Evolutionary conservation across 805 yeast species (phyloP), one percentile per base, ranked within the genome.

Genomic region (Ogataea dorogensis): DNA sequence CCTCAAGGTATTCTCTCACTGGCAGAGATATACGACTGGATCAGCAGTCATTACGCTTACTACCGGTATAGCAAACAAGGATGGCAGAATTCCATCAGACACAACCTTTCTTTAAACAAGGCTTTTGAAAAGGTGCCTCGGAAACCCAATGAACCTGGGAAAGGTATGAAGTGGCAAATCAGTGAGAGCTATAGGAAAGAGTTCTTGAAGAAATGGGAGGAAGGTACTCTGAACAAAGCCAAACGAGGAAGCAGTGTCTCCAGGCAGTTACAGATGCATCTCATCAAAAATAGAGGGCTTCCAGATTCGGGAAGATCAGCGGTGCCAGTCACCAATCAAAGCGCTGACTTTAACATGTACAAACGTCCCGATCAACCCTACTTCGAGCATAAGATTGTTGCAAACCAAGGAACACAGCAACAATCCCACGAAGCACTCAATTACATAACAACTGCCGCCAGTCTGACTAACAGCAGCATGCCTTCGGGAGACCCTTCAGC

Each of bases 121-220:
- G 98, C 98, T 11, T 93, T 93, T 65, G 98, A 91, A 54, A 93
- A 93, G 64, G 97, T 91, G 15, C 96, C 98, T 25, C 74, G 99
- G 54, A 77, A 85, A 56, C 89, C 95, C 19, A 83, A 87, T 59
- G 98, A 93, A 64, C 97, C 98, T 0, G 98, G 99, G 12, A 93
- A 93, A 61, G 98, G 98, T 46, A 91, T 93, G 95, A 93, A 93
- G 64, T 93, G 99, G 99, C 94, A 88, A 64, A 89, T 93, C 41
- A 79, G 88, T 45, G 93, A 86, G 25, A 67, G 79, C 31, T 91
- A 84, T 59, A 81, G 83, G 52, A 80, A 79, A 28, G 98, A 93
- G 47, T 89, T 89, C 53, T 63, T 89, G 57, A 75, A 73, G 49
- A 86, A 88, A 65, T 79, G 89, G 64, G 77, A 76, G 41, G 79